Evolutionary conservation across 164 flowering plant species (phyloP), one percentile per base, ranked within the genome.

Genomic region (Liquidambar formosana): DNA sequence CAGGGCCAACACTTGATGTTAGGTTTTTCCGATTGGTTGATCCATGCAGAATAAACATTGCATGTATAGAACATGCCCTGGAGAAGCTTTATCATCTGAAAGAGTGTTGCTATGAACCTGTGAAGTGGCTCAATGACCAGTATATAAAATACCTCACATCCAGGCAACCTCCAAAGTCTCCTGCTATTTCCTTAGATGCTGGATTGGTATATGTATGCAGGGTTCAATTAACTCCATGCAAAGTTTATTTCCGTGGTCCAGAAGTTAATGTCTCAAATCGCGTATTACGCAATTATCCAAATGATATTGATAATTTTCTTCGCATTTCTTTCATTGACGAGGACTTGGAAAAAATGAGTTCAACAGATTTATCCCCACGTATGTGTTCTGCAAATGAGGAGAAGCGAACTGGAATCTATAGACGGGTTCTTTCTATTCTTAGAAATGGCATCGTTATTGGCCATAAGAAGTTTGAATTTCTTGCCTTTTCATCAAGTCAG

Each of bases 401-500:
- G 12, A 52, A 63, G 41, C 70, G 74, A 33, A 91, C 97, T 41
- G 68, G 58, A 67, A 58, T 92, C 10, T 90, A 89, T 66, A 52
- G 59, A 33, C 86, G 98, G 79, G 78, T 94, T 26, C 77, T 84
- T 21, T 81, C 87, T 9, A 76, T 71, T 26, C 81, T 95, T 23
- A 68, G 61, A 64, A 73, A 84, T 45, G 99, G 99, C 44, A 84
- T 95, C 56, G 73, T 67, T 23, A 86, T 95, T 68, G 99, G 94
- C 18, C 79, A 84, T 66, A 94, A 86, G 81, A 90, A 78, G 71
- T 94, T 92, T 77, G 96, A 94, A 10, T 92, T 94, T 77, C 95
- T 94, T 59, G 99, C 97, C 33, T 92, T 87, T 71, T 92, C 99
- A 57, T 80, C 95, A 18, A 92, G 97, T 70, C 99, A 94, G 51